Conservation (phyloP, 331 rosid species). For the Phaseolus coccineus region DNA sequence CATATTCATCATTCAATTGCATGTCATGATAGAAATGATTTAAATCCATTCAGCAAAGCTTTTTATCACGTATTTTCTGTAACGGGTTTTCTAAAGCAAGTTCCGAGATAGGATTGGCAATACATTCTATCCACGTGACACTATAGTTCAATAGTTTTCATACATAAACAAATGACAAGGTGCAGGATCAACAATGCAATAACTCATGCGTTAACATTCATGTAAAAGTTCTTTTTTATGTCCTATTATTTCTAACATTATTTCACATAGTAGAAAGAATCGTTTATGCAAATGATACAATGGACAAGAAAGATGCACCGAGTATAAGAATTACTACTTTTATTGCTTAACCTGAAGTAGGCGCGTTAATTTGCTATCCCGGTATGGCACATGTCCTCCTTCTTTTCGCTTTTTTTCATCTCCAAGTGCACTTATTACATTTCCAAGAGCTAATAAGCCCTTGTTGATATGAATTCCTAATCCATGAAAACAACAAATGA, state of each 20-base stretch:
- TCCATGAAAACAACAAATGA: conserved; percentile 27
- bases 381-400: conserved; percentile 94
- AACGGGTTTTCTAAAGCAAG: not conserved
- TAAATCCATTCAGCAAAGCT: conserved; percentile 27
- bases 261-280: conserved; percentile 2
- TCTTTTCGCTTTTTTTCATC: conserved; percentile 94
- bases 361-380: conserved; percentile 94
- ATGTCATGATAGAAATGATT: conserved; percentile 30
- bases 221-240: conserved; percentile 13
- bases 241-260: conserved; percentile 8
- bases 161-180: not conserved
- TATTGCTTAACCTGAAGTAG: conserved; percentile 68
- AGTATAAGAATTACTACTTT: not conserved
- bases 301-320: not conserved
- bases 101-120: conserved; percentile 4
- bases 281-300: conserved; percentile 5
- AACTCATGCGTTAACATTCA: conserved; percentile 6
- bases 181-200: conserved; percentile 4
- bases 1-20: conserved; percentile 45
- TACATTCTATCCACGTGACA: not conserved
- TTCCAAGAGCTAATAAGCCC: conserved; percentile 89
- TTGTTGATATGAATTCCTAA: conserved; percentile 93
- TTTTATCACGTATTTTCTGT: not conserved
- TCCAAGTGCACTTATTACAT: conserved; percentile 95
- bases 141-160: not conserved